Conservation (phyloP, 768 basidiomycete genomes). For the Boletus subcaerulescens region DNA sequence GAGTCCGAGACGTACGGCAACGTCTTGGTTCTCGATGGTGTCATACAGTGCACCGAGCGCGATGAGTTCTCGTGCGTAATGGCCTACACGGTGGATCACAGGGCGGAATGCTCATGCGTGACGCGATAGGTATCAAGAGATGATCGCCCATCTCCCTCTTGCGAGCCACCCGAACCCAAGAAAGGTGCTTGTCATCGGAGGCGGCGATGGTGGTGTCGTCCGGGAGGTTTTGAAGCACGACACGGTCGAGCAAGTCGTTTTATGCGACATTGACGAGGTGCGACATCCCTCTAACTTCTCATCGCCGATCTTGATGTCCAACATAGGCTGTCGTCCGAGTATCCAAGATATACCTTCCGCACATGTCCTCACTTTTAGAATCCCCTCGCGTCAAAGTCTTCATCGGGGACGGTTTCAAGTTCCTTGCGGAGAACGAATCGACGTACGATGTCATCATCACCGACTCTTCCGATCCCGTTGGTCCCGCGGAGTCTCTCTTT, state of each 20-base stretch:
- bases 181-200: slow-evolving; percentile 95
- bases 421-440: slow-evolving; percentile 81
- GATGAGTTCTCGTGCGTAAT: slow-evolving; percentile 93
- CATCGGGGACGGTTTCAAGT: slow-evolving; percentile 97
- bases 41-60: slow-evolving; percentile 95
- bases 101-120: background rate
- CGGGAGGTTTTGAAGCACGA: slow-evolving; percentile 96
- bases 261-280: slow-evolving; percentile 98
- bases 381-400: slow-evolving; percentile 80
- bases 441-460: slow-evolving; percentile 98
- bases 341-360: slow-evolving; percentile 88
- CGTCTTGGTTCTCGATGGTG: slow-evolving; percentile 91
- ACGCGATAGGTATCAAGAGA: slow-evolving; percentile 86
- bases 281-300: background rate
- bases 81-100: background rate
- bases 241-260: slow-evolving; percentile 84
- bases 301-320: background rate
- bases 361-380: slow-evolving; percentile 83
- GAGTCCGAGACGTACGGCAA: slow-evolving; percentile 97
- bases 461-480: slow-evolving; percentile 97
- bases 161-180: slow-evolving; percentile 95
- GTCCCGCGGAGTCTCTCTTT: slow-evolving; percentile 92
- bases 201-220: slow-evolving; percentile 97
- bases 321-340: slow-evolving; percentile 87
- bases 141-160: slow-evolving; percentile 97